A percentile compares a stretch with the other conserved stretches of the same genome.
Conservation (phyloP, 2,329 filamentous ascomycete species). For the Beauveria caledonica region DNA sequence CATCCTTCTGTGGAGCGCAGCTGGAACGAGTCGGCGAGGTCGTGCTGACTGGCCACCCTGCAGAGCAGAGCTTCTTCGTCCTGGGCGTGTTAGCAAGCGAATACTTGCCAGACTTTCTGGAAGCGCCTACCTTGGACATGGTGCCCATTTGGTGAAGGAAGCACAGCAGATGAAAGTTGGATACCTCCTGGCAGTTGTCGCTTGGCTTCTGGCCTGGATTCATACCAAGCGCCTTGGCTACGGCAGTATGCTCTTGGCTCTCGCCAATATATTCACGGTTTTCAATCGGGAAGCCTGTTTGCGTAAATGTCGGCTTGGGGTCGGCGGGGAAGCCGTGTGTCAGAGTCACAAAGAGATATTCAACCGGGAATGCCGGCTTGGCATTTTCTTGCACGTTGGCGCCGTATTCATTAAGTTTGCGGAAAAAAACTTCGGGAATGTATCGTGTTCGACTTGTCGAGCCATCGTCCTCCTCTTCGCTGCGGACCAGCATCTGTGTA, state of each 20-base stretch:
- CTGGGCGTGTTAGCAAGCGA: conserved; percentile 37
- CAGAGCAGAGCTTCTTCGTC: conserved; percentile 83
- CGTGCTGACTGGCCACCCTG: conserved; percentile 72
- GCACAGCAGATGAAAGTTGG: conserved; percentile 90
- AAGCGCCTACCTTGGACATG: conserved; percentile 65
- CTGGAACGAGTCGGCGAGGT: conserved; percentile 72
- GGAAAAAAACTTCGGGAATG: conserved; percentile 95
- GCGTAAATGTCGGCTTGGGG: conserved; percentile 67
- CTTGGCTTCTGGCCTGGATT: conserved; percentile 50
- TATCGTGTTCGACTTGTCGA: conserved; percentile 66
- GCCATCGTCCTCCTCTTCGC: conserved; percentile 77
- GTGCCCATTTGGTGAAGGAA: conserved; percentile 76
- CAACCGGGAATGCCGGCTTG: conserved; percentile 91
- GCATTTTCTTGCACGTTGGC: conserved; percentile 95
- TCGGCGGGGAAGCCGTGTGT: conserved; percentile 91
- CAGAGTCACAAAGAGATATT: conserved; percentile 90
- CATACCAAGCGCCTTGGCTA: conserved; percentile 61
- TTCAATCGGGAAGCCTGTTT: conserved; percentile 75
- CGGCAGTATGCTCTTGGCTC: conserved; percentile 65
- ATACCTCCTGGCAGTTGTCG: conserved; percentile 60
- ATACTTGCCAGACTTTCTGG: neutral
- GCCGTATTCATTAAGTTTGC: conserved; percentile 91
- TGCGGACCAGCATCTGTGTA: conserved; percentile 85
- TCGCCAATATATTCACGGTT: conserved; percentile 84
- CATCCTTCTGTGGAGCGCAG: conserved; percentile 83